Percentiles rank a stretch among this genome's conserved stretches.
phyloP scores from a whole-genome alignment of 2,329 filamentous ascomycete species.

The Septoria petroselini region DNA sequence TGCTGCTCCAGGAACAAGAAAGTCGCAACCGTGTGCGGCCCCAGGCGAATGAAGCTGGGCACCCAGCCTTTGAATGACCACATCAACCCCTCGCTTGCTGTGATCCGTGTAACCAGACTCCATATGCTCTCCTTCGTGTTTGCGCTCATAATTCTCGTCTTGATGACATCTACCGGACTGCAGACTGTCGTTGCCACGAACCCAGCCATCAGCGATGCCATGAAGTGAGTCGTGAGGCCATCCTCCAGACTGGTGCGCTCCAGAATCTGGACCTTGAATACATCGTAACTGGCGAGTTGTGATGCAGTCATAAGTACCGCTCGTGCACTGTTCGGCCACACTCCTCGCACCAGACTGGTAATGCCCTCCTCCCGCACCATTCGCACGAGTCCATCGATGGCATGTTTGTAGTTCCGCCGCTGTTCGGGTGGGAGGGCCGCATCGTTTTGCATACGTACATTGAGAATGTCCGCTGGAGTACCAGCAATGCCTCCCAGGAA shows the following conservation, averaged over 20 bases:
- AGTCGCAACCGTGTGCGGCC: slow-evolving; percentile 78
- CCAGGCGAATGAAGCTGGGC: slow-evolving; percentile 67
- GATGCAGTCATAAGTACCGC: slow-evolving; percentile 85
- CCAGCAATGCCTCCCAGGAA: slow-evolving; percentile 85
- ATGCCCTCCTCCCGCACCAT: slow-evolving; percentile 84
- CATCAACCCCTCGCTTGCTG: slow-evolving; percentile 64
- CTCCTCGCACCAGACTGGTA: slow-evolving; percentile 75
- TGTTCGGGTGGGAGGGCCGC: slow-evolving; percentile 69
- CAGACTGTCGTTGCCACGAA: slow-evolving; percentile 82
- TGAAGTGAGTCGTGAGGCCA: slow-evolving; percentile 72
- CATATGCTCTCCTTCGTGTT: slow-evolving; percentile 53
- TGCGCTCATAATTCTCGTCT: slow-evolving; percentile 81
- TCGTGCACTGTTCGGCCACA: slow-evolving; percentile 76
- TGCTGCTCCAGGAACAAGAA: slow-evolving; percentile 85
- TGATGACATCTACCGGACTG: slow-evolving; percentile 83
- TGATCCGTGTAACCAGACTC: slow-evolving; percentile 63
- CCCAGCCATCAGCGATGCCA: slow-evolving; percentile 72
- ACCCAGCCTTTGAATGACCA: slow-evolving; percentile 94
- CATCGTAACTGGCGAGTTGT: slow-evolving; percentile 81
- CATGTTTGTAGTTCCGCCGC: slow-evolving; percentile 84
- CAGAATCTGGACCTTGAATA: slow-evolving; percentile 70
- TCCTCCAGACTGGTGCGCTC: slow-evolving; percentile 63
- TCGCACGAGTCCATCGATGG: slow-evolving; percentile 76
- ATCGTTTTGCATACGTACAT: slow-evolving; percentile 97
- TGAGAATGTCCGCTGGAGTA: slow-evolving; percentile 93